Evolutionary conservation across 805 yeast genomes (phyloP), one percentile per base, ranked within the genome.

Genomic region (Ascoidea tarda): DNA sequence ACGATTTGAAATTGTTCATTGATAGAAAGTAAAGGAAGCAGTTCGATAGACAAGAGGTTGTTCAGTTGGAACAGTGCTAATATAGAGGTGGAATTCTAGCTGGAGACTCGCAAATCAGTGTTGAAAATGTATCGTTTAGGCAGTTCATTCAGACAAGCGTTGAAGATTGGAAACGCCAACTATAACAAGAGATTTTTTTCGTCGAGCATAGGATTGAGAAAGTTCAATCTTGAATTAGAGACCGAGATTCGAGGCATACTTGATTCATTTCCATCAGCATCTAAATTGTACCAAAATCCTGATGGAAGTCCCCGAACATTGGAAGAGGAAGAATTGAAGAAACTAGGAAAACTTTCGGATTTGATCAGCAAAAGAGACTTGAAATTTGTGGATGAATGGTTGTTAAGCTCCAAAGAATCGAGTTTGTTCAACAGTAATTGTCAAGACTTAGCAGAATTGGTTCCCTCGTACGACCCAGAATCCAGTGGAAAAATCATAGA

Each of bases 291-390:
- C 66, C 78, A 82, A 63, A 82, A 83, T 65, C 76, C 83, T 50
- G 91, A 87, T 63, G 95, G 95, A 5, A 69, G 87, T 8, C 77
- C 82, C 51, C 74, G 89, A 58, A 76, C 72, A 28, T 91, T 89
- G 50, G 66, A 75, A 33, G 95, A 87, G 61, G 67, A 69, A 46
- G 93, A 87, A 69, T 74, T 85, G 62, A 79, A 83, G 66, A 77
- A 78, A 49, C 78, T 86, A 53, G 88, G 91, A 21, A 83, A 78
- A 59, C 73, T 87, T 60, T 84, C 82, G 58, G 71, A 76, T 52
- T 72, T 84, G 59, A 75, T 79, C 53, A 71, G 75, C 55, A 68
- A 74, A 53, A 70, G 87, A 63, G 74, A 81, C 57, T 74, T 84
- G 55, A 70, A 80, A 6, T 54, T 71, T 33, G 49, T 64, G 51